Evolutionary conservation across 2,329 filamentous ascomycete genomes (phyloP), one percentile per base, ranked within the genome.

Genomic region (Bisporella sp.): DNA sequence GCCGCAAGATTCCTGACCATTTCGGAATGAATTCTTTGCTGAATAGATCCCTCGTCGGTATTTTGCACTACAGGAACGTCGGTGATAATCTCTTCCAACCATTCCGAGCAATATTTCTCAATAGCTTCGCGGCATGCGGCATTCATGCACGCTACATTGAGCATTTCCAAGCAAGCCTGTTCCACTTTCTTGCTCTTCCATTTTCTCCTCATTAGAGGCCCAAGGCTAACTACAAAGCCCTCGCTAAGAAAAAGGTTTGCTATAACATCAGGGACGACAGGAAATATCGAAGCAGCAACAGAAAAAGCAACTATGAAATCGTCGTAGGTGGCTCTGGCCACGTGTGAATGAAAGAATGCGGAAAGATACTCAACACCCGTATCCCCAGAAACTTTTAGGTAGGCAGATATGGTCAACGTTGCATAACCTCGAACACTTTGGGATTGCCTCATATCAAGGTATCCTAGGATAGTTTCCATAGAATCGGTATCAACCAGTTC

Each of bases 221-320:
- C 84, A 5, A 97, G 77, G 49, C 81, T 85, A 52, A 82, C 75
- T 43, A 96, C 73, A 62, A 99, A 97, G 3, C 89, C 89, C 58
- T 96, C 89, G 35, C 84, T 90, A 50, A 97, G 78, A 66, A 99
- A 96, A 37, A 97, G 74, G 52, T 82, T 76, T 3, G 88, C 77
- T 2, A 85, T 88, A 41, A 88, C 78, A 49, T 84, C 79, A 3
- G 89, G 86, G 2, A 88, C 82, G 47, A 99, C 79, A 1, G 93
- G 91, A 65, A 99, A 99, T 6, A 95, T 81, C 28, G 84, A 82
- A 2, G 90, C 82, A 5, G 90, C 89, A n/a, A 91, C 90, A 48
- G 91, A 97, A 66, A 96, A 97, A 5, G 91, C 91, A 46, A 93
- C 76, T 49, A 96, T 89, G 58, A 95, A 81, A 67, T 95, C 89